Conservation (phyloP, 305 asterid genomes). For the Solanum hybrid region DNA sequence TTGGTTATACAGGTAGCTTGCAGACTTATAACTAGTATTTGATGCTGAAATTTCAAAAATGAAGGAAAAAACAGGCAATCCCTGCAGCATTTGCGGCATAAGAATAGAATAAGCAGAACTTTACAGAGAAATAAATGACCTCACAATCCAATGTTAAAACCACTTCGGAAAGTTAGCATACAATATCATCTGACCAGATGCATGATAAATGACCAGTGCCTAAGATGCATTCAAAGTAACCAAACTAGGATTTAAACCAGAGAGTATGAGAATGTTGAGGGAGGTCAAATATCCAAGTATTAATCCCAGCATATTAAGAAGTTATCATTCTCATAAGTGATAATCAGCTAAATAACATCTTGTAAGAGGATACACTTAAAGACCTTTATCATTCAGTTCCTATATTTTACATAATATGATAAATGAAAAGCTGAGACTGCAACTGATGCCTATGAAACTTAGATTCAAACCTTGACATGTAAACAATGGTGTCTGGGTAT, state of each 20-base stretch:
- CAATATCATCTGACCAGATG: background rate
- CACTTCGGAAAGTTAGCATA: background rate
- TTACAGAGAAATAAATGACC: background rate
- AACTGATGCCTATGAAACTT: background rate
- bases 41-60: background rate
- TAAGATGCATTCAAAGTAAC: background rate
- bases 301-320: background rate
- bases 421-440: background rate
- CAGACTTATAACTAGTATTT: background rate
- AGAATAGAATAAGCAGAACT: background rate
- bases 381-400: background rate
- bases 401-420: background rate
- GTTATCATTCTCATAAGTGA: background rate
- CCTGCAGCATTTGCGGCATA: background rate
- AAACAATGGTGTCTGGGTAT: conserved; percentile 84
- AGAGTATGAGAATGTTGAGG: background rate
- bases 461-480: conserved; percentile 67
- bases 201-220: background rate
- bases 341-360: background rate
- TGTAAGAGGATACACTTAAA: background rate
- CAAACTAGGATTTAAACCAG: background rate
- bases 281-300: background rate
- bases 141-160: background rate
- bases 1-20: background rate
- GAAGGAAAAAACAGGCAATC: background rate